A percentile compares a stretch with the other conserved stretches of the same genome.
These are phyloP conservation scores for Lichina pygmaea DNA, from an alignment of 495 filamentous ascomycete genomes.

Conservation along the genomic window DNA sequence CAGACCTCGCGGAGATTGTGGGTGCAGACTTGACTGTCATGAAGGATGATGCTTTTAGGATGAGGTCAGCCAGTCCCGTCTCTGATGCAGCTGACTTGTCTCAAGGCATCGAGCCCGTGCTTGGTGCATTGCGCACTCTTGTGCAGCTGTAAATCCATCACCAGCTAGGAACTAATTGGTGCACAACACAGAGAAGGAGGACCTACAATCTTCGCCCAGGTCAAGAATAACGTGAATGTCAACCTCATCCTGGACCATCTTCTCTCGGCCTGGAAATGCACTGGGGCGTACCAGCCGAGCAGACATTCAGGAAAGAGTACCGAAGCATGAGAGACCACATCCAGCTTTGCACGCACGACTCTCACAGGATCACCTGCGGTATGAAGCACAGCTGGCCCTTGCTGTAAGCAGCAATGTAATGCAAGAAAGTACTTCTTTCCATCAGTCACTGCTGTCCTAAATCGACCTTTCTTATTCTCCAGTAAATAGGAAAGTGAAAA, in stretches of 20 bases:
- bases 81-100: neutral
- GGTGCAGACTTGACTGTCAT: slow-evolving; percentile 82
- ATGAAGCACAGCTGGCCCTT: no score
- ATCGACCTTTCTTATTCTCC: no score
- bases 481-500: no score
- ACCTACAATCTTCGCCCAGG: slow-evolving; percentile 88
- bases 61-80: slow-evolving; percentile 22
- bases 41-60: slow-evolving; percentile 83
- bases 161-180: neutral
- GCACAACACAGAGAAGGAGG: slow-evolving; percentile 36
- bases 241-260: slow-evolving; percentile 71
- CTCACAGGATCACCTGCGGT: no score
- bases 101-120: neutral
- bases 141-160: neutral
- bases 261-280: slow-evolving; percentile 72
- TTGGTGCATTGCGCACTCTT: neutral
- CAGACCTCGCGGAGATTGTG: slow-evolving; percentile 71
- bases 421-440: no score
- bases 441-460: no score
- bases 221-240: slow-evolving; percentile 70
- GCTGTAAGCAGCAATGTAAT: no score
- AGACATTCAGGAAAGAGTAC: neutral
- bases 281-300: slow-evolving; percentile 38
- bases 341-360: neutral
- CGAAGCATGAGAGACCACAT: neutral